A percentile compares a stretch with the other conserved stretches of the same genome.
Conservation (phyloP, 1,284 basidiomycete species). For the Microbotryum silenes-acaulis region DNA sequence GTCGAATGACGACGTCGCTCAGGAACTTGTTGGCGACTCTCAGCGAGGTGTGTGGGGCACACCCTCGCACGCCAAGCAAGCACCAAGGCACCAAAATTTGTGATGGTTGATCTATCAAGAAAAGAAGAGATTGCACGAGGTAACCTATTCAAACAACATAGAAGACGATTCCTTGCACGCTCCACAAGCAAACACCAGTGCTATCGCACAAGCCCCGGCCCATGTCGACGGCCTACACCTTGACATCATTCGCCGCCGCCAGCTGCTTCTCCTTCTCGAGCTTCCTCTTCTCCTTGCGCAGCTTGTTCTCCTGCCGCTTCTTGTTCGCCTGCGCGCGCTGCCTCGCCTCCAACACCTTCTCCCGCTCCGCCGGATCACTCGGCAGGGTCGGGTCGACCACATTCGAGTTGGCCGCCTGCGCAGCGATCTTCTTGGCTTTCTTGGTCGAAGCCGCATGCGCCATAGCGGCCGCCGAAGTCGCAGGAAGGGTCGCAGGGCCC, state of each 20-base stretch:
- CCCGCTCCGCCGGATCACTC: conserved; percentile 7
- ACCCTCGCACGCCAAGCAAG: no score
- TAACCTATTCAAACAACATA: no score
- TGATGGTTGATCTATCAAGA: no score
- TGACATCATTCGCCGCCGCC: background rate
- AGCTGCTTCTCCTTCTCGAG: conserved; percentile 14
- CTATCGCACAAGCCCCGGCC: background rate
- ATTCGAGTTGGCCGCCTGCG: background rate
- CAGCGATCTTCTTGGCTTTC: conserved; percentile 18
- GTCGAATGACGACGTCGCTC: no score
- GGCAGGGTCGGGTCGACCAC: conserved; percentile 4
- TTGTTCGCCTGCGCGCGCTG: background rate
- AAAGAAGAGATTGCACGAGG: no score
- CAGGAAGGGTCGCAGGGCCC: background rate
- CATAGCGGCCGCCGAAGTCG: background rate
- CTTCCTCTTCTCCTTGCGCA: conserved; percentile 1
- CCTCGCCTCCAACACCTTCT: conserved; percentile 4
- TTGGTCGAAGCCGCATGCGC: conserved; percentile 9
- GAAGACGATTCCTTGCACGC: no score
- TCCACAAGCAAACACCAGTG: no score
- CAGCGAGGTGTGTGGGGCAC: no score
- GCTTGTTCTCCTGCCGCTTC: conserved; percentile 3
- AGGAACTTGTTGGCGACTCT: no score
- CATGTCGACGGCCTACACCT: background rate
- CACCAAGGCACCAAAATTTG: no score